Conservation (phyloP, 2,329 filamentous ascomycete species). For the Sporothrix luriei region DNA sequence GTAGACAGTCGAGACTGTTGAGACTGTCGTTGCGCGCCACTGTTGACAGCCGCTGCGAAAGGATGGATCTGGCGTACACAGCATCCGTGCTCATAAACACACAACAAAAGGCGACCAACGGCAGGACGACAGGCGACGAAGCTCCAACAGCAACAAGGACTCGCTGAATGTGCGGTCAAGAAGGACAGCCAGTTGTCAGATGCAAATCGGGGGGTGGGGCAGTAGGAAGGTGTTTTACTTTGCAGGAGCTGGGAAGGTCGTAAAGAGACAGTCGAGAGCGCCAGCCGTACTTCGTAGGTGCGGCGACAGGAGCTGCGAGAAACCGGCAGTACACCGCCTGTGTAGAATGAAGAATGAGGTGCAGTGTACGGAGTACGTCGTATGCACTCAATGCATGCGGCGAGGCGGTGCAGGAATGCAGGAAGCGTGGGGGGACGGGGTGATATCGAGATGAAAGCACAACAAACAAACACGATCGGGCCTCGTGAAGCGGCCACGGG, state of each 20-base stretch:
- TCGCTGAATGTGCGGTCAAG: slow-evolving; percentile 26
- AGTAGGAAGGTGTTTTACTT: not conserved
- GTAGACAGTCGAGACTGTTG: not conserved
- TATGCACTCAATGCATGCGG: not conserved
- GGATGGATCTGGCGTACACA: not conserved
- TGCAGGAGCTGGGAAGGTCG: not conserved
- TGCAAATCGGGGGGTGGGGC: slow-evolving; percentile 15
- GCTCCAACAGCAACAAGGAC: not conserved
- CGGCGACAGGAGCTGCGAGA: not conserved
- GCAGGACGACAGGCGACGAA: not conserved
- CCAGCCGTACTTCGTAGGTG: not conserved
- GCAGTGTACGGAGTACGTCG: not conserved
- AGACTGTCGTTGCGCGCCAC: not conserved
- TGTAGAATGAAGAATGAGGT: not conserved
- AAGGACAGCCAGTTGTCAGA: slow-evolving; percentile 10
- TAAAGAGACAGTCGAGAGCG: not conserved
- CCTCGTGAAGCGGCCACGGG: not conserved
- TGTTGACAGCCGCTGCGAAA: not conserved
- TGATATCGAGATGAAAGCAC: not conserved
- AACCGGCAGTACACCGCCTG: not conserved
- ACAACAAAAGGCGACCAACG: not conserved
- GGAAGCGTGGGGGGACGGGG: slow-evolving; percentile 6
- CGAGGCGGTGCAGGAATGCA: slow-evolving; percentile 9
- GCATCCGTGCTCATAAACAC: not conserved
- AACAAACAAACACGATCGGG: slow-evolving; percentile 24